Evolutionary conservation across 2,329 filamentous ascomycete genomes (phyloP), one percentile per base, ranked within the genome.

Genomic region (Fusarium fujikuroi): DNA sequence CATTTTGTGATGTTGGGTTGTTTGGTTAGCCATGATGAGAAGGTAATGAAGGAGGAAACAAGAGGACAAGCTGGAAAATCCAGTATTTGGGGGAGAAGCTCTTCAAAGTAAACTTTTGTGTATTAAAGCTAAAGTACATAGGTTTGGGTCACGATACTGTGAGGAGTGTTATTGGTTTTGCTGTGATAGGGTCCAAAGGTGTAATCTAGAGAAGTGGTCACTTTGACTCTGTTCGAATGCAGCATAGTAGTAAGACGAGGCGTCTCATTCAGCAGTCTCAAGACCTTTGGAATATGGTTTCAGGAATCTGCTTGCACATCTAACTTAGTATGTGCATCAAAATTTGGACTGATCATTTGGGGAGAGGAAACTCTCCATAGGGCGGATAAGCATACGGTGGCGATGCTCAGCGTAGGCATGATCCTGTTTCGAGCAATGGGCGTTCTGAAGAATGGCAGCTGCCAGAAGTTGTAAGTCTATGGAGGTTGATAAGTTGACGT

Each of bases 51-150:
- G 23, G n/a, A 40, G 34, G 23, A 54, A 5, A 28, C 14, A n/a
- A 30, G 30, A 52, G 18, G 3, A 0, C 18, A 15, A 4, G 1
- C 14, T 28, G 3, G 23, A 1, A 9, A 3, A n/a, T 39, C 10
- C 14, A 40, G 3, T n/a, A 18, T 14, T 18, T 28, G 0, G 0
- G 30, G 2, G n/a, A 2, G 28, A 44, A 3, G 1, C 5, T 18
- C 15, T n/a, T 54, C 19, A 14, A 10, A 40, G 50, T 18, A 28
- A 18, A 40, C 0, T n/a, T 9, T 54, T 40, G 14, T n/a, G 23
- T 4, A 25, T 25, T 3, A 5, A 52, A 36, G 32, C 32, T 52
- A 16, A 21, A 34, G 47, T 23, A 4, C 2, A 15, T 28, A 53
- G 18, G 5, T 16, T 37, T 21, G 2, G 32, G 6, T 9, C 18